Evolutionary conservation across 495 filamentous ascomycete species (phyloP).

Genomic region (Tuber aestivum): DNA sequence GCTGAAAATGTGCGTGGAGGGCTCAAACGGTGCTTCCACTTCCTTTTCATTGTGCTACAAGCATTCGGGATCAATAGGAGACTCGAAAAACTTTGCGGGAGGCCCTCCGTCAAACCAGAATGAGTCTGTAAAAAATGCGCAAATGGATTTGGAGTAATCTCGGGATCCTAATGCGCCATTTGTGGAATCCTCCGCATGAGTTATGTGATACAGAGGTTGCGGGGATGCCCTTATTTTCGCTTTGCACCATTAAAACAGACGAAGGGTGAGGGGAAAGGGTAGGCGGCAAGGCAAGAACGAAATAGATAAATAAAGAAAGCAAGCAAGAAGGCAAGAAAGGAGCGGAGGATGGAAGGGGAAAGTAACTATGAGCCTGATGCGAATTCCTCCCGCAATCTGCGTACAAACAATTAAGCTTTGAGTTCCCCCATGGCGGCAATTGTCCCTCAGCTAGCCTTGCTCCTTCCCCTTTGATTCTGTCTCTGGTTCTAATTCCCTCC

Average conservation of each 20-base stretch:
- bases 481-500: conserved; percentile 14
- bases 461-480: conserved; percentile 7
- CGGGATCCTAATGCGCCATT: neutral
- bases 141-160: neutral
- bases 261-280: neutral
- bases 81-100: neutral
- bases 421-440: neutral
- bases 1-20: neutral
- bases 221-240: neutral
- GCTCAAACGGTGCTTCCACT: neutral
- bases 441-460: conserved; percentile 1
- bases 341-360: neutral
- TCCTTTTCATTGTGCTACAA: neutral
- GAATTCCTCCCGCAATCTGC: neutral
- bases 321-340: neutral
- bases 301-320: neutral
- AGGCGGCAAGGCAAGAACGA: neutral
- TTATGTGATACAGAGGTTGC: neutral
- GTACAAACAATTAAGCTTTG: neutral
- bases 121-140: neutral
- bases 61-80: neutral
- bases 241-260: neutral
- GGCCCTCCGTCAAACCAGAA: neutral
- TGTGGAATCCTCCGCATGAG: neutral
- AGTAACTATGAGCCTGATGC: neutral